Conservation (phyloP, 345 rosid genomes). For the Toxicodendron radicans region DNA sequence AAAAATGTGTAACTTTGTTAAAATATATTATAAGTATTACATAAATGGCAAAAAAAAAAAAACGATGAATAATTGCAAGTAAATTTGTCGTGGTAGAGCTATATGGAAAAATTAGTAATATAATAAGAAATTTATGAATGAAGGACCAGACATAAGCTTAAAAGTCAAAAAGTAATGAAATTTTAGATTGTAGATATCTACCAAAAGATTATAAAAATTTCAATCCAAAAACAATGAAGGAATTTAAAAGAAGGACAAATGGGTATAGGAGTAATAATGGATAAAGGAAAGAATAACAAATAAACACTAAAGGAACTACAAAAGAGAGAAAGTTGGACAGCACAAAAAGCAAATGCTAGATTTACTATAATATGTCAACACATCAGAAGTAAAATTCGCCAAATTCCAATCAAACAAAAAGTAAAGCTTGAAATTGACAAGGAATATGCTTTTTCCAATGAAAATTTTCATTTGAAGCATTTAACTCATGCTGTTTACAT, state of each 20-base stretch:
- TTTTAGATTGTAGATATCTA: not conserved
- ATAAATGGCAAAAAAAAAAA: not conserved
- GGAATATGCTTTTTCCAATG: not conserved
- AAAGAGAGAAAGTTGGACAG: not conserved
- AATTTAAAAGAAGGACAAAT: not conserved
- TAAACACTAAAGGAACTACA: not conserved
- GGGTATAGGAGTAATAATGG: not conserved
- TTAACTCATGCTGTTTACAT: not conserved
- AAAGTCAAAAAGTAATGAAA: not conserved
- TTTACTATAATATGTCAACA: not conserved
- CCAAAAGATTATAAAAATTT: not conserved
- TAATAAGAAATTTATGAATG: not conserved
- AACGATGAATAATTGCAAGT: slow-evolving; percentile 3
- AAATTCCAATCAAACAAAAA: slow-evolving; percentile 1
- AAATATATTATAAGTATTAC: not conserved
- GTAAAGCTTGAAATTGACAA: not conserved
- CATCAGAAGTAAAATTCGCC: slow-evolving; percentile 20
- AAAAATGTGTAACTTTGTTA: not conserved
- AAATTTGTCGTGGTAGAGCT: not conserved
- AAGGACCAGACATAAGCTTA: not conserved
- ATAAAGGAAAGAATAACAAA: not conserved
- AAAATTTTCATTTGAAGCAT: slow-evolving; percentile 1
- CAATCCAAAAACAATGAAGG: not conserved
- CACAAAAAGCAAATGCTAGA: slow-evolving; percentile 14
- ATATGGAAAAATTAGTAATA: not conserved